A percentile compares a stretch with the other conserved stretches of the same genome.
phyloP scores from a whole-genome alignment of 2,329 filamentous ascomycete genomes.

The Pseudomassariella vexata region DNA sequence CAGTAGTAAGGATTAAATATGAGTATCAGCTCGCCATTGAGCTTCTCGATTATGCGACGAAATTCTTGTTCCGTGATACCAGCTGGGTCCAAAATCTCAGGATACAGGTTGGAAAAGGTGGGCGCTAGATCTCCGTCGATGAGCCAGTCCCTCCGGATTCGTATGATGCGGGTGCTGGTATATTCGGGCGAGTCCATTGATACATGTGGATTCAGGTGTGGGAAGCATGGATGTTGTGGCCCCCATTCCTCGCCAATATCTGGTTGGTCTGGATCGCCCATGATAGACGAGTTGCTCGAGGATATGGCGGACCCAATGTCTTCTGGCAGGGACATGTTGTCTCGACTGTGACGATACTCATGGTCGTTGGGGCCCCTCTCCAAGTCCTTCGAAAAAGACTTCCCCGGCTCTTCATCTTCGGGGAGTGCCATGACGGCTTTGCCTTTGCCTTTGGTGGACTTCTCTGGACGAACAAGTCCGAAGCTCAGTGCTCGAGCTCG shows the following conservation, averaged over 20 bases:
- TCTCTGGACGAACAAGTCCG: slow-evolving; percentile 18
- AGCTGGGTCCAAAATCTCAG: slow-evolving; percentile 84
- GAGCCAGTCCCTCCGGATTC: slow-evolving; percentile 89
- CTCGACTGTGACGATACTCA: slow-evolving; percentile 33
- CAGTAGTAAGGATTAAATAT: slow-evolving; percentile 74
- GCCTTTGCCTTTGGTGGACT: slow-evolving; percentile 42
- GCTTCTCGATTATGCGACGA: slow-evolving; percentile 69
- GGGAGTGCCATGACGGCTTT: slow-evolving; percentile 38
- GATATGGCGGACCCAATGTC: slow-evolving; percentile 50
- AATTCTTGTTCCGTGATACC: slow-evolving; percentile 84
- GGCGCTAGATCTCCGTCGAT: slow-evolving; percentile 83
- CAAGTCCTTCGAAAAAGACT: slow-evolving; percentile 43
- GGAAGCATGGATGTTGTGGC: slow-evolving; percentile 87
- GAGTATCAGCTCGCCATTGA: slow-evolving; percentile 72
- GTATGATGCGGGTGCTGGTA: slow-evolving; percentile 77
- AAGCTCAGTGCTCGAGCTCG: slow-evolving; percentile 22
- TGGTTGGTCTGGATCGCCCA: slow-evolving; percentile 56
- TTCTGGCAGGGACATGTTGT: slow-evolving; percentile 42
- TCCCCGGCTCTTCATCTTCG: slow-evolving; percentile 26
- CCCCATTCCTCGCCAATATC: slow-evolving; percentile 81
- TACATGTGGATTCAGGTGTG: slow-evolving; percentile 89
- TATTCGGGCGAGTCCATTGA: slow-evolving; percentile 70
- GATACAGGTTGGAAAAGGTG: slow-evolving; percentile 91
- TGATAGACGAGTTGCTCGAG: slow-evolving; percentile 54
- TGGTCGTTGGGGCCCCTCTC: slow-evolving; percentile 46